Evolutionary conservation across 352 stramenopile species (phyloP).

Genomic region (Aphanomyces cochlioides): DNA sequence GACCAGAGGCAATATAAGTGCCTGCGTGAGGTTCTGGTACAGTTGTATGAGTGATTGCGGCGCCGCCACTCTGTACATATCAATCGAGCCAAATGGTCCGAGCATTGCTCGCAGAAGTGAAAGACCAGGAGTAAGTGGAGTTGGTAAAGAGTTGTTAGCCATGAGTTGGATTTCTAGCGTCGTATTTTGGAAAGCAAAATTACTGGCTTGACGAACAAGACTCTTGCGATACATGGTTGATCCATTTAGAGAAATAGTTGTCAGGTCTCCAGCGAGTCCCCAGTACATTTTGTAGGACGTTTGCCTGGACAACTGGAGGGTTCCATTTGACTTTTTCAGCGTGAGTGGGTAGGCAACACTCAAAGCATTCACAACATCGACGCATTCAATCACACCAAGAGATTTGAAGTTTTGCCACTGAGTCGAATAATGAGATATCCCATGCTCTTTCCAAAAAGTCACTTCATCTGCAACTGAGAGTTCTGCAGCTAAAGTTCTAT

Average conservation of each 20-base stretch:
- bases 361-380: slow-evolving; percentile 12
- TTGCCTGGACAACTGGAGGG: background rate
- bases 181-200: slow-evolving; percentile 15
- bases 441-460: background rate
- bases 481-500: background rate
- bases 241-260: background rate
- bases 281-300: slow-evolving; percentile 23
- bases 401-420: slow-evolving; percentile 28
- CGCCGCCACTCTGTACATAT: too few species aligned
- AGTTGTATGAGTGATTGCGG: too few species aligned
- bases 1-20: too few species aligned
- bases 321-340: slow-evolving; percentile 9
- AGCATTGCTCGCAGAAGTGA: background rate
- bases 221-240: background rate
- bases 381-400: slow-evolving; percentile 11
- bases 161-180: background rate
- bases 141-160: background rate
- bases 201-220: slow-evolving; percentile 1
- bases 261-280: background rate
- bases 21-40: too few species aligned
- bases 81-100: background rate
- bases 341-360: slow-evolving; percentile 9
- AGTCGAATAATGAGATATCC: slow-evolving; percentile 5
- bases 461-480: slow-evolving; percentile 8
- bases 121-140: slow-evolving; percentile 6